phyloP scores from a whole-genome alignment of 1,284 basidiomycete genomes.

The Cutaneotrichosporon spelunceum region DNA sequence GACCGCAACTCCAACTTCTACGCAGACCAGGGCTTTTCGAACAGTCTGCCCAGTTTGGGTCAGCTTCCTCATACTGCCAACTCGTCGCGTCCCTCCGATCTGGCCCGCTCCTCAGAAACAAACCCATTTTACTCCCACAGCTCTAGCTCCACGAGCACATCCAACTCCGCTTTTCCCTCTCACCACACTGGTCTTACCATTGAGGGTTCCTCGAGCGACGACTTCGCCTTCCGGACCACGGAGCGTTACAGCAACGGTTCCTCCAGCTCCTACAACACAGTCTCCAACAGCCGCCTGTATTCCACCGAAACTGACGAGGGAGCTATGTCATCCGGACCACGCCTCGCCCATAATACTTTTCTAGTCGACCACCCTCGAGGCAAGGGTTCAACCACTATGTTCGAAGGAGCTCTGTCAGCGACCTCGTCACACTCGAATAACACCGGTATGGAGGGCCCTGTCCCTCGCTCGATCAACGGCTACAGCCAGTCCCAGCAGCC shows the following conservation, averaged over 20 bases:
- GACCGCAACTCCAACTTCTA: background rate
- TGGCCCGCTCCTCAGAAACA: background rate
- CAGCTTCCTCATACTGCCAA: background rate
- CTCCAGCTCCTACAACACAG: background rate
- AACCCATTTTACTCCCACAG: background rate
- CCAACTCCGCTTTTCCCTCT: background rate
- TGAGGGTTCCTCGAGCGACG: background rate
- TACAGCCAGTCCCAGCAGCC: background rate
- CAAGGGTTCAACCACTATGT: background rate
- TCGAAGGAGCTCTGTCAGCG: background rate
- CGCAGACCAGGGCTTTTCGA: background rate
- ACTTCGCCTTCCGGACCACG: too few relatives aligned
- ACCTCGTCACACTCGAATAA: background rate
- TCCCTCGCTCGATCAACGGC: background rate
- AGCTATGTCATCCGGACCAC: background rate
- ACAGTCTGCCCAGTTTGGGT: background rate
- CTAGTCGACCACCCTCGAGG: background rate
- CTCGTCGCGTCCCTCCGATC: background rate
- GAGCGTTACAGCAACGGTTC: background rate
- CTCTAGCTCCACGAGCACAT: background rate
- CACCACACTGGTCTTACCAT: background rate
- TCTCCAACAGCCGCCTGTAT: background rate
- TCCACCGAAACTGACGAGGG: background rate
- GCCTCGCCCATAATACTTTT: background rate
- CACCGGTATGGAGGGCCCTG: background rate